Base-by-base conservation (phyloP, 371 early-diverging fungal genomes). In the Coemansia sp. region DNA sequence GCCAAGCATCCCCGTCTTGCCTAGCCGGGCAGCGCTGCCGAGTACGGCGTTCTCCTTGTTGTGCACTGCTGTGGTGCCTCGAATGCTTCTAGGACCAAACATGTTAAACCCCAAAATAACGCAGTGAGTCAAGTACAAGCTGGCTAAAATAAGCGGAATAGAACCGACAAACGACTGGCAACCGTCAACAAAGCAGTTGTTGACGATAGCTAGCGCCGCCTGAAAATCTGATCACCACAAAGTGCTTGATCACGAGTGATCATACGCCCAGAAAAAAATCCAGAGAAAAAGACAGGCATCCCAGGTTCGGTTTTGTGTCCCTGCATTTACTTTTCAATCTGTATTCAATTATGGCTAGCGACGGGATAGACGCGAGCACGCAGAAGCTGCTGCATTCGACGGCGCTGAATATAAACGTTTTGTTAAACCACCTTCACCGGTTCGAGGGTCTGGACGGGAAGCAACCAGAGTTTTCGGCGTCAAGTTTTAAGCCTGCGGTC, bases 21-120 rank as follows among this genome's bases (percentile, higher is more conserved):
- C 69, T 12, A 58, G 2, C 33, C 75, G 58, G 3, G 59, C 44
- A 4, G 51, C 58, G 43, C 66, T 69, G 50, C 65, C 48, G 7
- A 58, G 36, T 6, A 49, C 62, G 2, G 69, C 62, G 43, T 74
- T 74, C 34, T 74, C 74, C 36, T 68, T 65, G 62, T 74, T 61
- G 24, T 61, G 58, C 18, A 59, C 57, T 5, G 40, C 40, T 1
- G 50, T 33, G 39, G 38, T 42, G 57, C 51, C 58, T n/a, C 54
- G 60, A 24, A 42, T 50, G 51, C 38, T 36, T 33, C 51, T 40
- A 2, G 67, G 53, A 16, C 57, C 54, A 56, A 72, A 59, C 67
- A 71, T 71, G 5, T n/a, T 11, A 33, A 8, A 16, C 33, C 6
- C 14, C n/a, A 46, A 46, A 14, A 24, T 24, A 1, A 24, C 24